Conservation (phyloP, 192 early-diverging fungal species). For the Geosiphon pyriformis region DNA sequence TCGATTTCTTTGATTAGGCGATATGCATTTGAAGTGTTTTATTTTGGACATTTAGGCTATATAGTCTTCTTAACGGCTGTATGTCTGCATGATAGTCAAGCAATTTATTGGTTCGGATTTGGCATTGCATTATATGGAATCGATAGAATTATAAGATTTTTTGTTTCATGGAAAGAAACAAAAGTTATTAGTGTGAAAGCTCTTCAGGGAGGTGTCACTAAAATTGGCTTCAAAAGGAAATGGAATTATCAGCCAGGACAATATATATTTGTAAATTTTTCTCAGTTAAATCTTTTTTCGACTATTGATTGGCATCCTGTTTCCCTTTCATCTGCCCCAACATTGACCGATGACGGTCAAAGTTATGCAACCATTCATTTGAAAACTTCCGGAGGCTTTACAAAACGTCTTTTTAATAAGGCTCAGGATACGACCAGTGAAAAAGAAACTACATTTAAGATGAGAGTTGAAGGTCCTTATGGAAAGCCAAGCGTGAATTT, state of each 20-base stretch:
- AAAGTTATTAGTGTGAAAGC: constrained; percentile 14
- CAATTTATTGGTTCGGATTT: constrained; percentile 17
- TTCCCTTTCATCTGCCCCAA: neutral
- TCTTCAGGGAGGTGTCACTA: constrained; percentile 1
- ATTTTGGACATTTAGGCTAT: constrained; percentile 31
- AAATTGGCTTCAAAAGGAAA: constrained; percentile 11
- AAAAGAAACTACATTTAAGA: neutral
- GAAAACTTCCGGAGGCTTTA: constrained; percentile 32
- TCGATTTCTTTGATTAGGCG: constrained; percentile 25
- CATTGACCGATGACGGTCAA: neutral
- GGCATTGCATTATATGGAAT: constrained; percentile 25
- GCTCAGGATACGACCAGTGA: neutral
- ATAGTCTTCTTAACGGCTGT: constrained; percentile 18
- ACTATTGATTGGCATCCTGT: constrained; percentile 3
- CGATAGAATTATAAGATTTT: constrained; percentile 32
- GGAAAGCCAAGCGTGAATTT: constrained; percentile 29
- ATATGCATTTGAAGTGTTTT: constrained; percentile 37
- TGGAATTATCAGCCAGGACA: constrained; percentile 33
- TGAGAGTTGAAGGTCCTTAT: constrained; percentile 38
- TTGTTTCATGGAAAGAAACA: constrained; percentile 20
- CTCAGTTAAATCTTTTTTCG: neutral
- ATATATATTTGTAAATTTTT: constrained; percentile 35
- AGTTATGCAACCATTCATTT: constrained; percentile 22
- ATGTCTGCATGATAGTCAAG: constrained; percentile 25
- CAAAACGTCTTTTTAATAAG: constrained; percentile 15